Percentiles rank a stretch among this genome's conserved stretches.
Evolutionary conservation across 495 filamentous ascomycete species (phyloP).

Genomic region (Immersiella caudata): DNA sequence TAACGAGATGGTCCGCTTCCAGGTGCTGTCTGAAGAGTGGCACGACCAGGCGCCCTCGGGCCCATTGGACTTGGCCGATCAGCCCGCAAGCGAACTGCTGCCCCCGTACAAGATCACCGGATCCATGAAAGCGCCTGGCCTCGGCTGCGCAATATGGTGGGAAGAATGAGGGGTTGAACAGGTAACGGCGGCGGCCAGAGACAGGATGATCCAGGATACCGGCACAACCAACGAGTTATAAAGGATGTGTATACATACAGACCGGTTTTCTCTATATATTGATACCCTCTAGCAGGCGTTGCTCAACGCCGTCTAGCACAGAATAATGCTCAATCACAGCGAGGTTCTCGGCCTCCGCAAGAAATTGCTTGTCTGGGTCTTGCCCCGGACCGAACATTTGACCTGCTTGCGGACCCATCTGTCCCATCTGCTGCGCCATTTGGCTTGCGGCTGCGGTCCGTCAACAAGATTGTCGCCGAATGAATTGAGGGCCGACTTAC

Average conservation of each 20-base stretch:
- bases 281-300: conserved; percentile 68
- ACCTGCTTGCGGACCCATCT: conserved; percentile 66
- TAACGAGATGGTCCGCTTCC: conserved; percentile 82
- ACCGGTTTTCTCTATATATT: conserved; percentile 37
- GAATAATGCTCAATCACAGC: conserved; percentile 93
- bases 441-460: conserved; percentile 78
- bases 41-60: conserved; percentile 78
- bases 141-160: conserved; percentile 60
- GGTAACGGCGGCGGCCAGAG: not conserved
- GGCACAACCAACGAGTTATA: not conserved
- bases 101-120: conserved; percentile 71
- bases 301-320: conserved; percentile 83
- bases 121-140: conserved; percentile 55
- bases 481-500: conserved; percentile 52
- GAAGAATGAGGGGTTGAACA: conserved; percentile 31
- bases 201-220: not conserved
- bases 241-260: conserved; percentile 1
- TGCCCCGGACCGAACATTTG: conserved; percentile 91
- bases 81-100: conserved; percentile 28
- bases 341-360: conserved; percentile 88
- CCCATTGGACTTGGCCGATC: conserved; percentile 56
- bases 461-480: conserved; percentile 16
- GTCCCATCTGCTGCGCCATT: conserved; percentile 90
- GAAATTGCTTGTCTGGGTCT: conserved; percentile 92
- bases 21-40: conserved; percentile 83